phyloP scores from a whole-genome alignment of 768 basidiomycete species.

The Auriscalpium orientale region DNA sequence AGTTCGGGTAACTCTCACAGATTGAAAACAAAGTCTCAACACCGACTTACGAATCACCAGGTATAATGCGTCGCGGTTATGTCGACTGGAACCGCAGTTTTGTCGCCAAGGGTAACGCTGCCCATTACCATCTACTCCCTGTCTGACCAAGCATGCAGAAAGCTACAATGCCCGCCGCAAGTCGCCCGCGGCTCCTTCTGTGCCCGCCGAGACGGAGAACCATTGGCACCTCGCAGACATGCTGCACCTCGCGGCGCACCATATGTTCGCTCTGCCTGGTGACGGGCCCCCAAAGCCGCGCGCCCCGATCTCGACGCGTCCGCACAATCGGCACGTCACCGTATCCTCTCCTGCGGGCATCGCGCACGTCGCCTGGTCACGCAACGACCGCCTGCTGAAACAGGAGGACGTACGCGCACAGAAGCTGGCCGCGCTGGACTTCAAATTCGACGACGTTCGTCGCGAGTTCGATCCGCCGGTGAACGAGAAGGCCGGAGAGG shows the following conservation, averaged over 20 bases:
- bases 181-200: background rate
- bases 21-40: background rate
- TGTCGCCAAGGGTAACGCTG: background rate
- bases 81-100: background rate
- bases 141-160: background rate
- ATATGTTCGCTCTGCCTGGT: background rate
- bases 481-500: background rate
- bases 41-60: background rate
- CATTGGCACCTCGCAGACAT: background rate
- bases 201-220: background rate
- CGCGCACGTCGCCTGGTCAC: background rate
- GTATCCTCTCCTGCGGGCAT: background rate
- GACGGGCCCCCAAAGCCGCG: background rate
- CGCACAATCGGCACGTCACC: background rate
- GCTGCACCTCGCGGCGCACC: background rate
- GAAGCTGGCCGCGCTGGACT: background rate
- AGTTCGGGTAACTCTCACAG: background rate
- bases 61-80: background rate
- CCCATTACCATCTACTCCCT: background rate
- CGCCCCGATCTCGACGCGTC: background rate
- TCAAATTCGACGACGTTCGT: background rate
- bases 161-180: background rate
- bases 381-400: background rate
- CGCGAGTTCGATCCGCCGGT: background rate
- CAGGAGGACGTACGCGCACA: background rate